These are phyloP conservation scores for Asterophora parasitica DNA, from an alignment of 768 basidiomycete species.

Conservation along the genomic window DNA sequence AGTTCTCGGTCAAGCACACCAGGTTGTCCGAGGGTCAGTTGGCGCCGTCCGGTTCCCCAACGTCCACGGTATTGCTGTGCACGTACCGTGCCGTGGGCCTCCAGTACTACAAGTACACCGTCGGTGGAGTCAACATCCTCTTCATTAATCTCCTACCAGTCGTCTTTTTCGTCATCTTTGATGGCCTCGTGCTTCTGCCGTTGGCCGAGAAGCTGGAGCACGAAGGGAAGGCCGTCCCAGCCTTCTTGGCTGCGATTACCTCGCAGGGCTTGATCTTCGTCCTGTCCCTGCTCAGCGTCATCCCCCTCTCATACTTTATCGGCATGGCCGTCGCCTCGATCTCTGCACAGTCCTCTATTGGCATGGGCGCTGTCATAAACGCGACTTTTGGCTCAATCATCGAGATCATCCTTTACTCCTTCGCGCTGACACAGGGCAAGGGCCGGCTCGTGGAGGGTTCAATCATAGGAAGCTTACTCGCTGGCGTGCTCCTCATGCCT, in stretches of 20 bases:
- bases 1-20: conserved; percentile 65
- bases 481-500: conserved; percentile 96
- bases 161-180: conserved; percentile 95
- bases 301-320: conserved; percentile 97
- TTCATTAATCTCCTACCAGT: conserved; percentile 93
- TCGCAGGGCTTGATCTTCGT: conserved; percentile 79
- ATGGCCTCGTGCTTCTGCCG: conserved; percentile 78
- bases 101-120: conserved; percentile 98
- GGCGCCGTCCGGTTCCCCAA: conserved; percentile 79
- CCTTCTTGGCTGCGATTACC: conserved; percentile 63
- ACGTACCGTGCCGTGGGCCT: conserved; percentile 87
- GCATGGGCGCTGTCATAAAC: conserved; percentile 99
- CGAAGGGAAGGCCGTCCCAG: conserved; percentile 52
- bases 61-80: conserved; percentile 88
- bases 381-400: conserved; percentile 98
- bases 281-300: conserved; percentile 82
- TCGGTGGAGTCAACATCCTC: conserved; percentile 97
- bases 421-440: conserved; percentile 87
- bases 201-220: conserved; percentile 58
- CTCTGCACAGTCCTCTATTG: conserved; percentile 96
- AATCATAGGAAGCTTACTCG: conserved; percentile 91
- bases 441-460: conserved; percentile 95
- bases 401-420: conserved; percentile 89
- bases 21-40: conserved; percentile 82
- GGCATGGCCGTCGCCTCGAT: conserved; percentile 99